These are phyloP conservation scores for Syzygium syzygioides DNA, from an alignment of 441 rosid species.

Conservation along the genomic window DNA sequence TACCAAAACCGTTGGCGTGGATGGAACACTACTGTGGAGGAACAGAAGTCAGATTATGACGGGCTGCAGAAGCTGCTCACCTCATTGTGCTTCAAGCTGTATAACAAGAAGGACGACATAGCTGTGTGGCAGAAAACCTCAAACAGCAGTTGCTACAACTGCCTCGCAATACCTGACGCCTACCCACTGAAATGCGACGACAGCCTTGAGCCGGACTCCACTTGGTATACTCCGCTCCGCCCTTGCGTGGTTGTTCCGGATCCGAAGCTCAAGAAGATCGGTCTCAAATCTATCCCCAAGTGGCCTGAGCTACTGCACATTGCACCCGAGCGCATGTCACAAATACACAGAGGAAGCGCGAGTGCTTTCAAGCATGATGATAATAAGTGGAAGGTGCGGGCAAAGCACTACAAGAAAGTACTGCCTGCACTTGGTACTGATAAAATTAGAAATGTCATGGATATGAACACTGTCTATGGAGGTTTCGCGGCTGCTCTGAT, in stretches of 20 bases:
- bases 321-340: conserved; percentile 5
- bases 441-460: conserved; percentile 15
- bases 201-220: conserved; percentile 12
- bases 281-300: conserved; percentile 5
- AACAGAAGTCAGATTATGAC: conserved; percentile 13
- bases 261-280: not conserved
- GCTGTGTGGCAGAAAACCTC: conserved; percentile 19
- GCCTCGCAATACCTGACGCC: conserved; percentile 1
- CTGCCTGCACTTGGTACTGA: conserved; percentile 14
- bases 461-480: conserved; percentile 17
- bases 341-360: conserved; percentile 2
- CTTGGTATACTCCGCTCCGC: conserved; percentile 19
- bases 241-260: conserved; percentile 9
- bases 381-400: conserved; percentile 12
- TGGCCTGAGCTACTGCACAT: conserved; percentile 14
- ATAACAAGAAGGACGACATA: conserved; percentile 11
- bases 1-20: conserved; percentile 14
- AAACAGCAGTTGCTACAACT: conserved; percentile 8
- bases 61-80: conserved; percentile 6
- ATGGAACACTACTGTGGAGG: conserved; percentile 13
- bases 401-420: conserved; percentile 12
- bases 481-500: conserved; percentile 12
- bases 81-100: conserved; percentile 20
- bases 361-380: conserved; percentile 9
- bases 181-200: conserved; percentile 12